Evolutionary conservation across 495 filamentous ascomycete genomes (phyloP).

Genomic region (Penicillium turbatum): DNA sequence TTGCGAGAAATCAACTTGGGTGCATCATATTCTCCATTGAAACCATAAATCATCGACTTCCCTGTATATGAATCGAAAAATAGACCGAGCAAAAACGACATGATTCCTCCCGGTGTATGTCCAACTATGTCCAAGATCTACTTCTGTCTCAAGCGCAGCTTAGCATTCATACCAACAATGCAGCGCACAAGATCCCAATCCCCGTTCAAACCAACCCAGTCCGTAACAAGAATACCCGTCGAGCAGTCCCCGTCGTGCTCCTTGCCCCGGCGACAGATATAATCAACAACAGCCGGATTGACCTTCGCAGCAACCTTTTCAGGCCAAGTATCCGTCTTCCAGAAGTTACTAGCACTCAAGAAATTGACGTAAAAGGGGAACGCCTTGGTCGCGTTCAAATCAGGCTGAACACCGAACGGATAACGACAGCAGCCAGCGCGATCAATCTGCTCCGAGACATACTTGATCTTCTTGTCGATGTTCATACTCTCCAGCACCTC

Average conservation of each 20-base stretch:
- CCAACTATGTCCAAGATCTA: conserved; percentile 1
- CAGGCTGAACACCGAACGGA: conserved; percentile 36
- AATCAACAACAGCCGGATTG: conserved; percentile 83
- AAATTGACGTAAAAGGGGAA: conserved; percentile 88
- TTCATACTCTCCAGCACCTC: conserved; percentile 72
- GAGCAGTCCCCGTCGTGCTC: conserved; percentile 63
- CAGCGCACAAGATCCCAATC: conserved; percentile 92
- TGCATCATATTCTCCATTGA: not conserved
- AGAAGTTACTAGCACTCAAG: conserved; percentile 87
- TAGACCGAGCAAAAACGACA: not conserved
- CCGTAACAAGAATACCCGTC: conserved; percentile 89
- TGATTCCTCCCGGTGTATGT: not conserved
- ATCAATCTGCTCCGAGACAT: conserved; percentile 67
- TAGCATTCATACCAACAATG: conserved; percentile 88
- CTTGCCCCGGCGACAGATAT: conserved; percentile 66
- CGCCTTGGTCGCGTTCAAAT: conserved; percentile 30
- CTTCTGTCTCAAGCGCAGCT: conserved; percentile 51
- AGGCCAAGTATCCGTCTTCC: conserved; percentile 86
- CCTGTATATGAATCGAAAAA: not conserved
- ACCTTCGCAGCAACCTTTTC: conserved; percentile 87
- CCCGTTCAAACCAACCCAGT: conserved; percentile 84
- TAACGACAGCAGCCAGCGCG: conserved; percentile 55
- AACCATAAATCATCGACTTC: not conserved
- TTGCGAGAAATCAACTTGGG: conserved; percentile 8
- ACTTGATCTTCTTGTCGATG: conserved; percentile 75